phyloP scores from a whole-genome alignment of 192 early-diverging fungal species.

The Backusella psychrophila region DNA sequence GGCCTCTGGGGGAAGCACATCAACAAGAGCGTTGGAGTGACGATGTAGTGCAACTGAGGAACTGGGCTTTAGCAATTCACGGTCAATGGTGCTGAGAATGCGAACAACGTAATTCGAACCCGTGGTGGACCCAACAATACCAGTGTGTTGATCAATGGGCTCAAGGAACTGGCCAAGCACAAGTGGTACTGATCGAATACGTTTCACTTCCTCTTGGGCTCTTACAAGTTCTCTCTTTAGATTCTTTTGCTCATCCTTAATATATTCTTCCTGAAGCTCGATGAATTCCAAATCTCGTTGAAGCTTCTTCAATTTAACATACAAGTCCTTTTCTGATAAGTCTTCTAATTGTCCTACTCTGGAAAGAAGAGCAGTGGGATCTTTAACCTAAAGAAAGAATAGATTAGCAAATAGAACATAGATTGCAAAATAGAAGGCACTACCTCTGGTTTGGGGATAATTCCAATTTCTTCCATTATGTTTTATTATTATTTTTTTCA shows the following conservation, averaged over 20 bases:
- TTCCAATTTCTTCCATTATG: conserved; percentile 19
- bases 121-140: conserved; percentile 93
- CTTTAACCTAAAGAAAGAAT: conserved; percentile 16
- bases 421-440: not conserved
- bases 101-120: conserved; percentile 90
- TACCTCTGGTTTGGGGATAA: conserved; percentile 18
- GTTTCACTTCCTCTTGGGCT: conserved; percentile 97
- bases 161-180: conserved; percentile 99
- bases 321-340: conserved; percentile 80
- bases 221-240: conserved; percentile 91
- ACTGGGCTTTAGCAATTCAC: conserved; percentile 94
- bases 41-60: conserved; percentile 94
- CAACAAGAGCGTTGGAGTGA: conserved; percentile 96
- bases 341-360: conserved; percentile 48
- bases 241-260: conserved; percentile 99
- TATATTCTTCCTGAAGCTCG: conserved; percentile 97
- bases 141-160: conserved; percentile 94
- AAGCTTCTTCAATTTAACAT: conserved; percentile 92
- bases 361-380: not conserved
- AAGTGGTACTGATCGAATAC: conserved; percentile 96
- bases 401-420: not conserved
- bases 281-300: conserved; percentile 94
- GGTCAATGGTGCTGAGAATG: conserved; percentile 95
- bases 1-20: conserved; percentile 95
- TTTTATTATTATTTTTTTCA: not conserved